phyloP scores from a whole-genome alignment of 768 basidiomycete species.

The Psilocybe cyanescens region DNA sequence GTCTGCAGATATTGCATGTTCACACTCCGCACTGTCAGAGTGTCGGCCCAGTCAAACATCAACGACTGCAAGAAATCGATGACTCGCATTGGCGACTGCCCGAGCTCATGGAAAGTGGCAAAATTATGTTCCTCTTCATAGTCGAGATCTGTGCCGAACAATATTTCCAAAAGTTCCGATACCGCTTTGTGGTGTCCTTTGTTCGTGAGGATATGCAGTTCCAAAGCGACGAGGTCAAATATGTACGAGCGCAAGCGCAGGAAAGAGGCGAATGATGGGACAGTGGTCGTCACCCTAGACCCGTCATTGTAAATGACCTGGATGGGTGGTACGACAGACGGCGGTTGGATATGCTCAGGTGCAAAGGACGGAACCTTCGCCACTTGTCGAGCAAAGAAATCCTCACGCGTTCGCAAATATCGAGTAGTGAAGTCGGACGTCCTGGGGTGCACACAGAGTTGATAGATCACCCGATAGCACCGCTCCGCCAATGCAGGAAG shows the following conservation, averaged over 20 bases:
- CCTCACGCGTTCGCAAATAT: slow-evolving; percentile 85
- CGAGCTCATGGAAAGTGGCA: slow-evolving; percentile 69
- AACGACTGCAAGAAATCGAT: slow-evolving; percentile 89
- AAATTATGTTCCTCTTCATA: slow-evolving; percentile 55
- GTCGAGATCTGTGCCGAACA: slow-evolving; percentile 71
- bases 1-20: slow-evolving; percentile 67
- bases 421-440: slow-evolving; percentile 84
- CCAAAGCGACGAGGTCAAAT: slow-evolving; percentile 84
- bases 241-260: slow-evolving; percentile 84
- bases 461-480: slow-evolving; percentile 81
- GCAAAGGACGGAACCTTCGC: slow-evolving; percentile 70
- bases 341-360: slow-evolving; percentile 49
- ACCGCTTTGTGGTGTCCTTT: slow-evolving; percentile 77
- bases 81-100: slow-evolving; percentile 83
- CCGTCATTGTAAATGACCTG: slow-evolving; percentile 76
- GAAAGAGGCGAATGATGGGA: slow-evolving; percentile 72
- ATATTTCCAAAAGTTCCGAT: slow-evolving; percentile 73
- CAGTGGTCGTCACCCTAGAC: slow-evolving; percentile 67
- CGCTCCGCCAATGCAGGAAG: slow-evolving; percentile 85
- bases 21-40: slow-evolving; percentile 57
- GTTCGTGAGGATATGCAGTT: slow-evolving; percentile 84
- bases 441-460: slow-evolving; percentile 84
- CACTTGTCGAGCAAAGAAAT: slow-evolving; percentile 90
- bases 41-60: slow-evolving; percentile 88
- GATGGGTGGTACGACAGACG: slow-evolving; percentile 41